Evolutionary conservation across 2,329 filamentous ascomycete genomes (phyloP).

Genomic region (Fusarium kyushuense): DNA sequence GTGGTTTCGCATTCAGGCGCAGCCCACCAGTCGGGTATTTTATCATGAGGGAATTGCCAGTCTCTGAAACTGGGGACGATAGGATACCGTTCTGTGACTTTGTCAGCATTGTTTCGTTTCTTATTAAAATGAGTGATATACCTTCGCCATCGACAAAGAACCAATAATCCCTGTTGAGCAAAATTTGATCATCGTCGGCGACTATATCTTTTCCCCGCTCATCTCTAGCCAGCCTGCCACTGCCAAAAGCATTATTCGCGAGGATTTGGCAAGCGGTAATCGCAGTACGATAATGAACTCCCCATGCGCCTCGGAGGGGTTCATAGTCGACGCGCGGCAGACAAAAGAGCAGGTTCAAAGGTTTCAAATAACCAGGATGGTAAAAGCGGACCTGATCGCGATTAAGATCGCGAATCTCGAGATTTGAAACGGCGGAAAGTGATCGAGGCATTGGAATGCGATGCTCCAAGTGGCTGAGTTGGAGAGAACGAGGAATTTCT

Average conservation of each 20-base stretch:
- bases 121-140: background rate
- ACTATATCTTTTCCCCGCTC: constrained; percentile 25
- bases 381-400: constrained; percentile 40
- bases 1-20: constrained; percentile 4
- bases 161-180: constrained; percentile 37
- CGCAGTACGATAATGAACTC: constrained; percentile 32
- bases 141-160: constrained; percentile 37
- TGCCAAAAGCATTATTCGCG: constrained; percentile 35
- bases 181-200: background rate
- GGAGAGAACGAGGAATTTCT: constrained; percentile 9
- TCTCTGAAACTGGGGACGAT: constrained; percentile 36
- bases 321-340: constrained; percentile 37
- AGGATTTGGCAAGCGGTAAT: constrained; percentile 35
- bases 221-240: constrained; percentile 17
- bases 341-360: constrained; percentile 36
- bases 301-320: background rate
- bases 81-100: constrained; percentile 26
- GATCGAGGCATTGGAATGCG: constrained; percentile 35
- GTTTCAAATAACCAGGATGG: constrained; percentile 36
- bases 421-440: constrained; percentile 32
- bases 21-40: constrained; percentile 30
- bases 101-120: background rate
- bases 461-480: constrained; percentile 25
- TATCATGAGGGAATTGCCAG: constrained; percentile 41
- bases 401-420: constrained; percentile 36